Percentiles rank a stretch among this genome's conserved stretches.
Conservation (phyloP, 306 rosid genomes). For the Mimosa pudica region DNA sequence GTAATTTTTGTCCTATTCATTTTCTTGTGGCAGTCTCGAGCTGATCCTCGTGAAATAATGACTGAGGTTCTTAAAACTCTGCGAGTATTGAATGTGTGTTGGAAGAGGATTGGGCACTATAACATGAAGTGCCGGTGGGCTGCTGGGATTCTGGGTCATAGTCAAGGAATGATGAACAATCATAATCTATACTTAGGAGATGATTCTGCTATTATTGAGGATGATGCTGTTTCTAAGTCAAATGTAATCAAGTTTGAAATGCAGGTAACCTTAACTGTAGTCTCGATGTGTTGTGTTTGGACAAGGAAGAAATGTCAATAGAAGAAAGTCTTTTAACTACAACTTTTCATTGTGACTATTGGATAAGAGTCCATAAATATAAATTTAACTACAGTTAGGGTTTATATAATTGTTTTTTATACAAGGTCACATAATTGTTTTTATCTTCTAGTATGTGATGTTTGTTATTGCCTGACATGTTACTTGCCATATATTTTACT, state of each 20-base stretch:
- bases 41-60: constrained; percentile 96
- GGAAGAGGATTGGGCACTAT: constrained; percentile 98
- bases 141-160: constrained; percentile 53
- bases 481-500: background rate
- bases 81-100: constrained; percentile 80
- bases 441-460: background rate
- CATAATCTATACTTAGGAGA: constrained; percentile 64
- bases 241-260: constrained; percentile 93
- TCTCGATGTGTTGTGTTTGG: constrained; percentile 19
- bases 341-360: background rate
- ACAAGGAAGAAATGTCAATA: background rate
- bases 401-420: background rate
- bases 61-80: constrained; percentile 89
- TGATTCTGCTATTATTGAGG: constrained; percentile 60
- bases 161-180: constrained; percentile 70
- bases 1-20: constrained; percentile 31
- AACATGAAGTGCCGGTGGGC: constrained; percentile 95
- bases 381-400: background rate
- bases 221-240: constrained; percentile 51
- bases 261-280: constrained; percentile 59
- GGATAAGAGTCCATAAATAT: background rate
- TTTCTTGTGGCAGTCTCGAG: constrained; percentile 64
- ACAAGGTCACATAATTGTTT: too few relatives aligned
- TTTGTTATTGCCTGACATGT: background rate
- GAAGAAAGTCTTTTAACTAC: background rate